Evolutionary conservation across 495 filamentous ascomycete genomes (phyloP).

Genomic region (Penicillium riverlandense): DNA sequence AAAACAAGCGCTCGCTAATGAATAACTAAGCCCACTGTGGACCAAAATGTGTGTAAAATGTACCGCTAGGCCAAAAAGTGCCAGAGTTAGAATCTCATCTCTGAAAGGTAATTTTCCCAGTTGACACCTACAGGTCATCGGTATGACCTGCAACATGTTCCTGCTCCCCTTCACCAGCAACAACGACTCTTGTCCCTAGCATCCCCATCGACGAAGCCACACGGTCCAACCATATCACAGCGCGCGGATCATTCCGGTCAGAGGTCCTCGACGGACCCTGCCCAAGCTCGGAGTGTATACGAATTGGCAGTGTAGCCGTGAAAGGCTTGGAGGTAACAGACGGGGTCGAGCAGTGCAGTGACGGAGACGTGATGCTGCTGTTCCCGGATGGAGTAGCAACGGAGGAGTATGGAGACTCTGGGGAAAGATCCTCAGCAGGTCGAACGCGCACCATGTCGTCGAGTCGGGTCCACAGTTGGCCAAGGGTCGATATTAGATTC

Average conservation of each 20-base stretch:
- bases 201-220: conserved; percentile 34
- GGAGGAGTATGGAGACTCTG: not conserved
- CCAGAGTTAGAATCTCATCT: too few species aligned
- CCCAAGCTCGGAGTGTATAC: conserved; percentile 21
- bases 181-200: conserved; percentile 14
- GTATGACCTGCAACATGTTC: not conserved
- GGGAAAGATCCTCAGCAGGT: conserved; percentile 10
- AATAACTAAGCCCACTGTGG: too few species aligned
- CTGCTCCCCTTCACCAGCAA: not conserved
- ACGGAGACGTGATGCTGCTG: conserved; percentile 3
- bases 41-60: too few species aligned
- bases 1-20: too few species aligned
- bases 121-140: not conserved
- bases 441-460: conserved; percentile 7
- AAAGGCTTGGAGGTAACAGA: not conserved
- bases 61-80: too few species aligned
- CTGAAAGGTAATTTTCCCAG: too few species aligned
- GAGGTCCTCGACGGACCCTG: conserved; percentile 15
- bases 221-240: conserved; percentile 29
- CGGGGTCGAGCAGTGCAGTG: not conserved
- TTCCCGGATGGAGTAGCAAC: conserved; percentile 5
- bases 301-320: conserved; percentile 14
- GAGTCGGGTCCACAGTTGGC: conserved; percentile 7
- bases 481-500: conserved; percentile 11
- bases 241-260: conserved; percentile 14